Evolutionary conservation across 2,329 filamentous ascomycete genomes (phyloP), one percentile per base, ranked within the genome.

Genomic region (Xylaria sp.): DNA sequence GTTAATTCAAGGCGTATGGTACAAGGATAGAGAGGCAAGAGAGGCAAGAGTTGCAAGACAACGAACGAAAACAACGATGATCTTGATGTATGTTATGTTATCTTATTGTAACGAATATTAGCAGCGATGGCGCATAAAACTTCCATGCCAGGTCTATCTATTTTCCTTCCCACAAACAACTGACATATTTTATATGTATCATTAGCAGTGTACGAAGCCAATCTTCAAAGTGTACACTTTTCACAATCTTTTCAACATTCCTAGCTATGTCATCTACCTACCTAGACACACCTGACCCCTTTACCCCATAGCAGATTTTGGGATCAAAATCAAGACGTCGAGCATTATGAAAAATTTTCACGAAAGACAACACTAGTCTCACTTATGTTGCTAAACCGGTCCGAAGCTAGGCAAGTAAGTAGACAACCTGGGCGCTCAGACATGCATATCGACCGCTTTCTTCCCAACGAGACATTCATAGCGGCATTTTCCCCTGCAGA

Each of bases 31-130:
- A 17, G 17, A 31, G 28, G 28, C 28, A 9, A n/a, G n/a, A n/a
- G n/a, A n/a, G n/a, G 19, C 7, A 28, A 8, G 25, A 23, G 46
- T 58, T 62, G 23, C 43, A 9, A 62, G 51, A 59, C 60, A 51
- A 17, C 33, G 21, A 28, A 8, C 33, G 42, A 31, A 8, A n/a
- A 45, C 37, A 11, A 47, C 6, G 45, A 31, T 9, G 23, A 11
- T 47, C 14, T 9, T 12, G 25, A 28, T 28, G 7, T 31, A 31
- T 15, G 23, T 31, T 31, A 12, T 46, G n/a, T 45, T 37, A 21
- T 28, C 28, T 23, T 15, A 42, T 40, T 46, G 15, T 43, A 51
- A 31, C 45, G 28, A 46, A 21, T 47, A 40, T 14, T 31, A 31
- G 28, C 14, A 43, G 31, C 35, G 12, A 46, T 47, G 51, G 52